A percentile compares a stretch with the other conserved stretches of the same genome.
These are phyloP conservation scores for Wickerhamiella brachini DNA, from an alignment of 805 yeast genomes.

Conservation along the genomic window DNA sequence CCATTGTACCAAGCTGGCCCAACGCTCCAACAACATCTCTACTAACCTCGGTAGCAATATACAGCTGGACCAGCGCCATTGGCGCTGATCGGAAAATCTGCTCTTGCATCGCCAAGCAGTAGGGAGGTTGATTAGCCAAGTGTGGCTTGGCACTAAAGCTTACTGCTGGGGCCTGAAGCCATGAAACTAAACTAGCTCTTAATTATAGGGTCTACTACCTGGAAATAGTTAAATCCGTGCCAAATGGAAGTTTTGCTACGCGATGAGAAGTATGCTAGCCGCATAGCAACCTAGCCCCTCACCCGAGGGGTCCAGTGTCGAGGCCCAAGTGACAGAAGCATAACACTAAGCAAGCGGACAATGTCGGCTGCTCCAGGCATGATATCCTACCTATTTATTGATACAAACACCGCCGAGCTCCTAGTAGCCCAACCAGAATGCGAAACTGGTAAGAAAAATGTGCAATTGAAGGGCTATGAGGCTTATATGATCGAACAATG, in stretches of 20 bases:
- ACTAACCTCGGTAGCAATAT: slow-evolving; percentile 77
- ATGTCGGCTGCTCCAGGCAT: neutral
- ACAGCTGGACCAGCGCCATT: slow-evolving; percentile 86
- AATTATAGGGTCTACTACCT: no score
- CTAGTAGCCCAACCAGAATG: slow-evolving; percentile 20
- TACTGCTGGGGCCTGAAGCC: no score
- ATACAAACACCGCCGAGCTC: slow-evolving; percentile 17
- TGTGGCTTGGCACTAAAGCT: neutral
- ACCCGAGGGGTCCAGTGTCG: no score
- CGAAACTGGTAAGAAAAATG: slow-evolving; percentile 28
- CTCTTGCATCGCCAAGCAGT: slow-evolving; percentile 7
- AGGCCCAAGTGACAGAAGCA: no score
- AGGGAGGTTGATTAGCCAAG: neutral
- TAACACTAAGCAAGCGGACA: neutral
- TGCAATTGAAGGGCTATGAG: slow-evolving; percentile 61
- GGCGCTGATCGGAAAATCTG: slow-evolving; percentile 65
- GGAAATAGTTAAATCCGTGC: no score
- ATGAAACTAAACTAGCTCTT: no score
- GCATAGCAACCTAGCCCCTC: no score
- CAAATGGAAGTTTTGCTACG: no score
- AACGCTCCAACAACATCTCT: slow-evolving; percentile 70
- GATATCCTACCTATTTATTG: slow-evolving; percentile 22
- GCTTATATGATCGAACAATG: slow-evolving; percentile 90
- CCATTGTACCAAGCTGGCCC: slow-evolving; percentile 74
- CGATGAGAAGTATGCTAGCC: no score